Evolutionary conservation across 176 grass and related monocot genomes (phyloP).

Genomic region (Canna indica): DNA sequence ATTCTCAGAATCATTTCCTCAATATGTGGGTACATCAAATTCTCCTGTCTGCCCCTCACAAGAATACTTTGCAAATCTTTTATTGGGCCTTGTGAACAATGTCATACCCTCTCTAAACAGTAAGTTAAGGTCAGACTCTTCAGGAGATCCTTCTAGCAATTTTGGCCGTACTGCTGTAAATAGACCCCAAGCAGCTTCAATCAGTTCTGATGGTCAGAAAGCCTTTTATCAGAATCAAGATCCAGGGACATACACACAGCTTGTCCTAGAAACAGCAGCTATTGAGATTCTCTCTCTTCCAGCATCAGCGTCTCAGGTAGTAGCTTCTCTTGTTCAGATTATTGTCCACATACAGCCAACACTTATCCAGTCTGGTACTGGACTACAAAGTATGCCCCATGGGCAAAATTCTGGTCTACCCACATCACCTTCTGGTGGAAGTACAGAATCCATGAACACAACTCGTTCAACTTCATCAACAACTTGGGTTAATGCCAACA

Average conservation of each 20-base stretch:
- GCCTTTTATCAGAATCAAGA: conserved; percentile 99
- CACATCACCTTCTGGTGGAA: conserved; percentile 63
- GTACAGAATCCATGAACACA: conserved; percentile 43
- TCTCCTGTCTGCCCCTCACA: conserved; percentile 57
- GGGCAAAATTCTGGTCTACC: conserved; percentile 66
- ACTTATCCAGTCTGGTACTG: conserved; percentile 69
- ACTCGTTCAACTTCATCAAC: conserved; percentile 40
- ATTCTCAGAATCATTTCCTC: conserved; percentile 73
- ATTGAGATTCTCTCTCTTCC: conserved; percentile 95
- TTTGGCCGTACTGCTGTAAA: conserved; percentile 29
- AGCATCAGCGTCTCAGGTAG: conserved; percentile 58
- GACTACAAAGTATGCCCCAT: conserved; percentile 46
- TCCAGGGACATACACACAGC: conserved; percentile 92
- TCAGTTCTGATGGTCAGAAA: conserved; percentile 51
- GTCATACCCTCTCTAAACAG: conserved; percentile 91
- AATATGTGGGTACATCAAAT: conserved; percentile 51
- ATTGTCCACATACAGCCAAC: conserved; percentile 76
- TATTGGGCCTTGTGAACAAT: conserved; percentile 85
- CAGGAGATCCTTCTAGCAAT: conserved; percentile 32
- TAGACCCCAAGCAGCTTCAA: conserved; percentile 46
- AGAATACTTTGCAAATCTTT: conserved; percentile 91
- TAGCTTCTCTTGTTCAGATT: conserved; percentile 84
- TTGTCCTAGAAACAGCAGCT: conserved; percentile 92
- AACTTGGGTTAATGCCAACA: conserved; percentile 54
- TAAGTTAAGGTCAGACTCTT: conserved; percentile 61